Evolutionary conservation across 2,329 filamentous ascomycete genomes (phyloP).

Genomic region (Colletotrichum simmondsii): DNA sequence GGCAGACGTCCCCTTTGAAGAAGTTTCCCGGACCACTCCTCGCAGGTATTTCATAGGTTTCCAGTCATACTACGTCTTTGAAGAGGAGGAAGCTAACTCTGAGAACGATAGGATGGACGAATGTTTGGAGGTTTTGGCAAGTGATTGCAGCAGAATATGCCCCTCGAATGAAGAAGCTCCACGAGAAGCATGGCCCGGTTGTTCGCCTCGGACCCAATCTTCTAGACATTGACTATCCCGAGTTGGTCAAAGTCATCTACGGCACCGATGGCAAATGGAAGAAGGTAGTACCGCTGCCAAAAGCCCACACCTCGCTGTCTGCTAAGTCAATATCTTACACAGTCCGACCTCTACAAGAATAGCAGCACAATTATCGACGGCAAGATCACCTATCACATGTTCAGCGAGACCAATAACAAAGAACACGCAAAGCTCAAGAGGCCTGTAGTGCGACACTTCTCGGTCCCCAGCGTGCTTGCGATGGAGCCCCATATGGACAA

Average conservation of each 20-base stretch:
- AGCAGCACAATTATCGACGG: conserved; percentile 47
- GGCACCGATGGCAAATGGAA: conserved; percentile 39
- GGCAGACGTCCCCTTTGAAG: conserved; percentile 38
- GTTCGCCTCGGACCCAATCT: conserved; percentile 45
- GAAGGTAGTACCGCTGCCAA: conserved; percentile 24
- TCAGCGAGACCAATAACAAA: conserved; percentile 46
- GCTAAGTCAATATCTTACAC: neutral
- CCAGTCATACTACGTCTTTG: neutral
- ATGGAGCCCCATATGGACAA: conserved; percentile 46
- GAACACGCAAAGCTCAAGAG: conserved; percentile 48
- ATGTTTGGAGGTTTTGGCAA: conserved; percentile 41
- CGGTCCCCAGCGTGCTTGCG: conserved; percentile 39
- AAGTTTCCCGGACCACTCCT: conserved; percentile 46
- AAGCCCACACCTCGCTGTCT: neutral
- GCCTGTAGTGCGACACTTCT: conserved; percentile 51
- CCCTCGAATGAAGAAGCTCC: conserved; percentile 39
- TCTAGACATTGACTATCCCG: conserved; percentile 41
- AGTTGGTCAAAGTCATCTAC: conserved; percentile 43
- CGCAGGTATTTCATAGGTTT: conserved; percentile 38
- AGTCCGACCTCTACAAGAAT: conserved; percentile 51
- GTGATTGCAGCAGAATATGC: conserved; percentile 37
- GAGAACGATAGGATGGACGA: conserved; percentile 37
- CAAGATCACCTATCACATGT: conserved; percentile 50
- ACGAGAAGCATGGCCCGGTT: conserved; percentile 44
- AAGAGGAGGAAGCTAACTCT: too few relatives aligned